phyloP scores from a whole-genome alignment of 768 basidiomycete species.

The Amylocystis lapponica region DNA sequence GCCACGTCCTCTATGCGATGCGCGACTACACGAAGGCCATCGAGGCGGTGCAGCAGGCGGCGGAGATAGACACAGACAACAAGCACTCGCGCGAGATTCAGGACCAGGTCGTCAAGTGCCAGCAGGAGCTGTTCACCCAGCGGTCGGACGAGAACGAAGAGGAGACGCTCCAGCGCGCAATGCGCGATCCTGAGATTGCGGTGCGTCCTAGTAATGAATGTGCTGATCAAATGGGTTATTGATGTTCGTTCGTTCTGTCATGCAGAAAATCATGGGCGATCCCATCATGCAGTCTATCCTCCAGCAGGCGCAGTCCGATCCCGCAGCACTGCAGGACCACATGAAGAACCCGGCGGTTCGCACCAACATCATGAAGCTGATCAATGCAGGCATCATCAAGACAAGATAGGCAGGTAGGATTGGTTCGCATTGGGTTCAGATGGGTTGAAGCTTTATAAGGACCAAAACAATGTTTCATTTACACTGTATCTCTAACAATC shows the following conservation, averaged over 20 bases:
- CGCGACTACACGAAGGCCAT: constrained; percentile 87
- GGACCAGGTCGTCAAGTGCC: constrained; percentile 72
- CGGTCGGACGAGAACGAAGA: constrained; percentile 86
- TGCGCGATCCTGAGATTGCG: constrained; percentile 95
- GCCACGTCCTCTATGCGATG: constrained; percentile 81
- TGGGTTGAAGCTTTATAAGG: constrained; percentile 1
- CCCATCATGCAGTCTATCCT: constrained; percentile 93
- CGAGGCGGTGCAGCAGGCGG: constrained; percentile 73
- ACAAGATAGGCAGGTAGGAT: constrained; percentile 44
- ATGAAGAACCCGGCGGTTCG: constrained; percentile 87
- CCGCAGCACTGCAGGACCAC: constrained; percentile 87
- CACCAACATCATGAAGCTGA: constrained; percentile 80
- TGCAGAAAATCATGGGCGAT: constrained; percentile 77
- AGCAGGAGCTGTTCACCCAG: constrained; percentile 73
- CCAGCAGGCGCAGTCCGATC: constrained; percentile 89
- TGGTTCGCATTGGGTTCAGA: neutral
- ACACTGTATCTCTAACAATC: constrained; percentile 8
- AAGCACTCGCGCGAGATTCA: constrained; percentile 84
- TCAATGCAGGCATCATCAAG: constrained; percentile 91
- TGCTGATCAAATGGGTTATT: neutral
- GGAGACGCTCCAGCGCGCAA: constrained; percentile 86
- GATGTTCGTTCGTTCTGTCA: neutral
- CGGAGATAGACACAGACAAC: constrained; percentile 70
- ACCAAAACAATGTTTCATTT: neutral
- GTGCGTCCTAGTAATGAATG: no score